A percentile compares a stretch with the other conserved stretches of the same genome.
Conservation (phyloP, 768 basidiomycete genomes). For the Wakefieldia striispora region DNA sequence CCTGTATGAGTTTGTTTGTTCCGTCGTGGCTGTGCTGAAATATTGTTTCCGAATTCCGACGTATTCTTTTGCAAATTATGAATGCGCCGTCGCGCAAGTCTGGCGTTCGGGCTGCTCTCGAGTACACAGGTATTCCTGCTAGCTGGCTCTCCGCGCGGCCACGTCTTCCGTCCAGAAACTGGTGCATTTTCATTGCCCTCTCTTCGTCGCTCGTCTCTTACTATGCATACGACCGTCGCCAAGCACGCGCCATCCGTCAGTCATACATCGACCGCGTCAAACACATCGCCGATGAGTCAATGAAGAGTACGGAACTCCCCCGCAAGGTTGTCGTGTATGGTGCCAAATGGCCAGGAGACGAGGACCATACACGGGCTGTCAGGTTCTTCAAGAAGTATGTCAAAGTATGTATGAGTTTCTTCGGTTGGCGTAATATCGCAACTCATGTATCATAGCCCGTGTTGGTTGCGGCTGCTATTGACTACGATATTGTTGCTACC, state of each 20-base stretch:
- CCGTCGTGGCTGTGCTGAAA: slow-evolving; percentile 22
- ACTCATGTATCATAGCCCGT: slow-evolving; percentile 61
- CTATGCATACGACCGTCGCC: slow-evolving; percentile 83
- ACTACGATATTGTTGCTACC: slow-evolving; percentile 82
- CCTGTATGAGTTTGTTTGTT: slow-evolving; percentile 22
- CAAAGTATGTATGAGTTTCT: slow-evolving; percentile 62
- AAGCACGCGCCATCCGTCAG: slow-evolving; percentile 75
- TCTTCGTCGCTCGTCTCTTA: slow-evolving; percentile 67
- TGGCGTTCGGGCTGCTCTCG: slow-evolving; percentile 59
- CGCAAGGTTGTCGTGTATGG: slow-evolving; percentile 86
- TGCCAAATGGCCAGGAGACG: slow-evolving; percentile 92
- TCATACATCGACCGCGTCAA: slow-evolving; percentile 80
- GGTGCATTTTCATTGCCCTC: slow-evolving; percentile 87
- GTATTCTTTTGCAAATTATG: slow-evolving; percentile 1
- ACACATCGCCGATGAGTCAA: slow-evolving; percentile 66
- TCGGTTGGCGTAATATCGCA: slow-evolving; percentile 1
- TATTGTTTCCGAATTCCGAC: slow-evolving; percentile 23
- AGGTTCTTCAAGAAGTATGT: slow-evolving; percentile 95
- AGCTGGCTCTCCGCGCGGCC: slow-evolving; percentile 86
- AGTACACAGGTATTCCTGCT: slow-evolving; percentile 65
- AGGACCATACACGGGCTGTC: slow-evolving; percentile 80
- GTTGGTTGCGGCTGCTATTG: slow-evolving; percentile 89
- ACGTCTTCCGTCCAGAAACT: slow-evolving; percentile 85
- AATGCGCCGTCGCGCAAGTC: slow-evolving; percentile 34
- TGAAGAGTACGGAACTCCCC: slow-evolving; percentile 62